Evolutionary conservation across 345 rosid genomes (phyloP).

Genomic region (Lepidium africanum): DNA sequence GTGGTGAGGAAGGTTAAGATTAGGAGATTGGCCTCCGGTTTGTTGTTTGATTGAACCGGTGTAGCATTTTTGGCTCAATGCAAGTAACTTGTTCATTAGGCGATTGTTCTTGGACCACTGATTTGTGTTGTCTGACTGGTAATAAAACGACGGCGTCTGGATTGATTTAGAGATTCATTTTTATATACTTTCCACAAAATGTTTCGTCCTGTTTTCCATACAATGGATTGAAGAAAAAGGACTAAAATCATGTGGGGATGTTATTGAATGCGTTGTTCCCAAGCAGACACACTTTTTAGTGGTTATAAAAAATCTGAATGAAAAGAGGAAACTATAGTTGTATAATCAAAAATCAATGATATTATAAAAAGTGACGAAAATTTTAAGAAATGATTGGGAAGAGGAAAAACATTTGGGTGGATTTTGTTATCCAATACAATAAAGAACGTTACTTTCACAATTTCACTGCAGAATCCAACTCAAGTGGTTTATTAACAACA

Average conservation of each 20-base stretch:
- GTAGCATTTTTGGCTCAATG: background rate
- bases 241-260: conserved; percentile 9
- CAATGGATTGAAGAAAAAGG: background rate
- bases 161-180: background rate
- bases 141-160: background rate
- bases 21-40: background rate
- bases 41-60: conserved; percentile 17
- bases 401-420: conserved; percentile 7
- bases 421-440: background rate
- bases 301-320: background rate
- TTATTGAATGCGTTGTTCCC: conserved; percentile 16
- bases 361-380: background rate
- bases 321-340: background rate
- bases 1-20: too few relatives aligned
- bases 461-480: conserved; percentile 16
- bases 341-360: conserved; percentile 5
- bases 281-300: background rate
- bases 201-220: too few relatives aligned
- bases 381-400: conserved; percentile 22
- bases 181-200: background rate
- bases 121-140: background rate
- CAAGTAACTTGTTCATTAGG: background rate
- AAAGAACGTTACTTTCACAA: conserved; percentile 11
- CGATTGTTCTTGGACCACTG: background rate
- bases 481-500: background rate